phyloP scores from a whole-genome alignment of 2,329 filamentous ascomycete species.

The Microcyclosporella mali region DNA sequence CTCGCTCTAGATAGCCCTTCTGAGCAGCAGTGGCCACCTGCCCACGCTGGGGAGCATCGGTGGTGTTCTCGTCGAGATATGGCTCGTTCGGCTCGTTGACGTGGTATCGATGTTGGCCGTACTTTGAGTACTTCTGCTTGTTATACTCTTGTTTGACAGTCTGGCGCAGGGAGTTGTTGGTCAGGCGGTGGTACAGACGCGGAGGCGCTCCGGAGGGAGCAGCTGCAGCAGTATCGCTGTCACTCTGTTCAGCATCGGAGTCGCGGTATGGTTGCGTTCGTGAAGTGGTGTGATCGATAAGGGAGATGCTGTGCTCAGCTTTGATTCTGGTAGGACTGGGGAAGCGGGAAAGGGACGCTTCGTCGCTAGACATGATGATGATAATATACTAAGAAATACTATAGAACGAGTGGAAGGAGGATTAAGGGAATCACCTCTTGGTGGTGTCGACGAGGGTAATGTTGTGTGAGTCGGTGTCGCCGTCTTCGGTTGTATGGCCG shows the following conservation, averaged over 20 bases:
- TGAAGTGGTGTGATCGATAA: conserved; percentile 51
- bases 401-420: conserved; percentile 1
- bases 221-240: conserved; percentile 21
- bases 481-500: conserved; percentile 12
- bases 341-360: conserved; percentile 21
- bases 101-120: conserved; percentile 29
- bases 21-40: conserved; percentile 18
- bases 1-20: conserved; percentile 27
- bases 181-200: conserved; percentile 22
- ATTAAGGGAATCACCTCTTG: conserved; percentile 16
- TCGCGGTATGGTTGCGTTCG: conserved; percentile 10
- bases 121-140: conserved; percentile 32
- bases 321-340: conserved; percentile 21
- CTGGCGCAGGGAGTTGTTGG: conserved; percentile 27
- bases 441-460: conserved; percentile 17
- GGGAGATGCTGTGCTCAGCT: conserved; percentile 56
- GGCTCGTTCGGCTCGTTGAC: conserved; percentile 10
- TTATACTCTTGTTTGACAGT: conserved; percentile 26
- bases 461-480: conserved; percentile 11
- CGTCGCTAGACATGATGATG: conserved; percentile 20
- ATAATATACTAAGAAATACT: conserved; percentile 5
- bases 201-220: conserved; percentile 6
- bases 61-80: conserved; percentile 12
- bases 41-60: conserved; percentile 11
- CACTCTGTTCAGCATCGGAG: conserved; percentile 24